A percentile compares a stretch with the other conserved stretches of the same genome.
phyloP scores from a whole-genome alignment of 768 basidiomycete genomes.

The Udeniomyces megalosporus region DNA sequence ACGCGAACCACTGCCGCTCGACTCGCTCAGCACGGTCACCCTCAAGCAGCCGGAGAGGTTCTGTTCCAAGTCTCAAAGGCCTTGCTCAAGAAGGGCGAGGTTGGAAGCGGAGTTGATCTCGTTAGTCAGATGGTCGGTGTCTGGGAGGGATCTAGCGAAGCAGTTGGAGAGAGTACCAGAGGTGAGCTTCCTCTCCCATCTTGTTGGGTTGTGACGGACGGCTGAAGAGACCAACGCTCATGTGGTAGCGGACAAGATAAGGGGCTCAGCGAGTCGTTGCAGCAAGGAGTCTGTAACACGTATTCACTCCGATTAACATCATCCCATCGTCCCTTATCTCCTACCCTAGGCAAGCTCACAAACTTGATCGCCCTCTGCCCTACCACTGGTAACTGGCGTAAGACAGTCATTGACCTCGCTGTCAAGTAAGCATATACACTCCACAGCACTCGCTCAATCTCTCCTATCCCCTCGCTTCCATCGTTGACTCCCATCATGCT shows the following conservation, averaged over 20 bases:
- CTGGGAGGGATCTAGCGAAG: constrained; percentile 57
- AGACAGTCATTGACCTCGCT: constrained; percentile 68
- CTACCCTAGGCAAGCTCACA: constrained; percentile 53
- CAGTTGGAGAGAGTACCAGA: constrained; percentile 50
- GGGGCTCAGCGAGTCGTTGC: too few species aligned
- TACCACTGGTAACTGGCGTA: constrained; percentile 66
- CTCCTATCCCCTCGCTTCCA: constrained; percentile 25
- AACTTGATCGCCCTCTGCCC: constrained; percentile 82
- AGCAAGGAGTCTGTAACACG: too few species aligned
- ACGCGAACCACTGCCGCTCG: constrained; percentile 86
- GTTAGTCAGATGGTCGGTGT: constrained; percentile 62
- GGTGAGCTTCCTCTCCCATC: constrained; percentile 43
- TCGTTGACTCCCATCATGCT: not conserved
- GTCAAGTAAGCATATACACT: constrained; percentile 60
- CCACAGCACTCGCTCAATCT: too few species aligned
- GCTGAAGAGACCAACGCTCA: too few species aligned
- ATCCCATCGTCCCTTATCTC: not conserved
- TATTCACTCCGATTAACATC: too few species aligned
- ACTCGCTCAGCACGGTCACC: constrained; percentile 37
- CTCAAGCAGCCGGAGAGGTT: constrained; percentile 76
- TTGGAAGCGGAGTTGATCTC: constrained; percentile 81
- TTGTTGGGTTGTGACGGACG: too few species aligned
- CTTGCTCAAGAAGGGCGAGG: constrained; percentile 70
- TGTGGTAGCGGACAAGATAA: too few species aligned
- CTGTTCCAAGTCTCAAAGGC: constrained; percentile 80